Evolutionary conservation across 345 rosid species (phyloP), one percentile per base, ranked within the genome.

Genomic region (Populus nigra): DNA sequence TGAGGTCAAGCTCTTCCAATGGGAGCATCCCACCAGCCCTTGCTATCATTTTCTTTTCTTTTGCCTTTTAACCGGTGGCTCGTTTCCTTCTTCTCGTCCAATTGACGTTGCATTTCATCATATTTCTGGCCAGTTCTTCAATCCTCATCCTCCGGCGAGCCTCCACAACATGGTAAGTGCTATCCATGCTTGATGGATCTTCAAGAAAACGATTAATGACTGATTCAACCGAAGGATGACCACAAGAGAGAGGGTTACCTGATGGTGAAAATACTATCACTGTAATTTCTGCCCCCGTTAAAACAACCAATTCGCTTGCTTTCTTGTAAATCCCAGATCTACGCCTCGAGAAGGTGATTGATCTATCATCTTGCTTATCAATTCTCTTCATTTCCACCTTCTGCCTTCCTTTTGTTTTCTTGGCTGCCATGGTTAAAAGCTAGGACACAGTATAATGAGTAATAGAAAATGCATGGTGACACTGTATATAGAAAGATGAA

Each of bases 281-380:
- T 0, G 29, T 76, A 3, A 78, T 66, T 18, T 78, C 72, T 17
- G 72, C 72, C 4, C 81, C 76, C 2, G 55, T 31, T 8, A 78
- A 55, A 2, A 72, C 49, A 8, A 31, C 43, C 8, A 79, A 17
- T 69, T 89, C 89, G 57, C 81, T 82, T 10, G 86, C 76, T 43
- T 89, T 88, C 31, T 86, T 88, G 77, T 70, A 79, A 17, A 85
- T 81, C 0, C 92, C 85, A 0, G 81, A 67, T 69, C 78, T 73
- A 8, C 89, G 83, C 81, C 86, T 86, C 0, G 86, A 76, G 31
- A 80, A 80, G 1, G 76, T 72, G n/a, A 80, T 68, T 17, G 66
- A 17, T 22, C 76, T 65, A 20, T 76, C 72, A 2, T 47, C 68
- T 53, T 80, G 63, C 2, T 57, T 72, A 5, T 80, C 77, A 1